Conservation (phyloP, 441 rosid genomes). For the Adansonia madagascariensis region DNA sequence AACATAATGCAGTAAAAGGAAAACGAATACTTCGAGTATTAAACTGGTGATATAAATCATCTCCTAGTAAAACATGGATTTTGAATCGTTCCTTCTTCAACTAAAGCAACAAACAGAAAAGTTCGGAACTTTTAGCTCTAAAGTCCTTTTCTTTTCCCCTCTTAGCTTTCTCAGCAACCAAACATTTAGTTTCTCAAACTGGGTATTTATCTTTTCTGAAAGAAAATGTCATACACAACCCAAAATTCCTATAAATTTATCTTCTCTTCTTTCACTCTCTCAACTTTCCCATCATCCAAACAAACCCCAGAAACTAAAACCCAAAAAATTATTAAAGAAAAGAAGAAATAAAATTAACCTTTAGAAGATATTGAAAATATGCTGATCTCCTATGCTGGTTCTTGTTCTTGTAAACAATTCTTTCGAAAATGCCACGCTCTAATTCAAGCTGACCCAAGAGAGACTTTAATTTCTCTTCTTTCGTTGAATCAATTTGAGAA, state of each 20-base stretch:
- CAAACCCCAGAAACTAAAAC: slow-evolving; percentile 4
- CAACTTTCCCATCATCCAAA: slow-evolving; percentile 2
- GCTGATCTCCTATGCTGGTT: slow-evolving; percentile 88
- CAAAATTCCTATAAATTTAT: neutral
- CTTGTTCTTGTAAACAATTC: slow-evolving; percentile 88
- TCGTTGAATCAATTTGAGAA: slow-evolving; percentile 35
- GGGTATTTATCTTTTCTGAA: neutral
- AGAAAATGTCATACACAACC: neutral
- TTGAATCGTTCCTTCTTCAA: neutral
- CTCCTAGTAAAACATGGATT: neutral
- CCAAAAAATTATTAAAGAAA: neutral
- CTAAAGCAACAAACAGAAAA: neutral
- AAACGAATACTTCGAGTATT: neutral
- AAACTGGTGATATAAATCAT: slow-evolving; percentile 2
- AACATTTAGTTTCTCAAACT: slow-evolving; percentile 13
- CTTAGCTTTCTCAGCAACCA: slow-evolving; percentile 11
- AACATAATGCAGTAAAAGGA: neutral
- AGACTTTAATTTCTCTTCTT: slow-evolving; percentile 66
- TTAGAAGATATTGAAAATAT: slow-evolving; percentile 79
- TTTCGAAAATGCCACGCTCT: slow-evolving; percentile 70
- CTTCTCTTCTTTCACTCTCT: neutral
- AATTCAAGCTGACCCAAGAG: slow-evolving; percentile 51
- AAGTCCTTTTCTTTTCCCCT: neutral
- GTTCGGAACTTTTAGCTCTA: neutral
- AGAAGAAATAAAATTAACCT: slow-evolving; percentile 47